Percentiles rank a stretch among this genome's conserved stretches.
Conservation (phyloP, 768 basidiomycete genomes). For the Lentinula sp. region DNA sequence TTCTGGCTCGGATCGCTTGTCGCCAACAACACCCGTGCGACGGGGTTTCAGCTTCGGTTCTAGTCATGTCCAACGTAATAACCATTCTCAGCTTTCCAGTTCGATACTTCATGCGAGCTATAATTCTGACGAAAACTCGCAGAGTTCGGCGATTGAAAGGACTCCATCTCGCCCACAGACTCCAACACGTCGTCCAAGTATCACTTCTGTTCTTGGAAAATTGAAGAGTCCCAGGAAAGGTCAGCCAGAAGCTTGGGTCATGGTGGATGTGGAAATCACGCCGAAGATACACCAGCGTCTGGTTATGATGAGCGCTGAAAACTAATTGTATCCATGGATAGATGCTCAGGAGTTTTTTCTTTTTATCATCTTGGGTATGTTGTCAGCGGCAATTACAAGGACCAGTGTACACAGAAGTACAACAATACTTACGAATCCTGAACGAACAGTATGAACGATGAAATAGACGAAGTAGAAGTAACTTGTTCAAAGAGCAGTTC, state of each 20-base stretch:
- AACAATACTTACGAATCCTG: no score
- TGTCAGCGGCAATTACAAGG: no score
- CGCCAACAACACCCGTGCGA: background rate
- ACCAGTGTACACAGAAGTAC: no score
- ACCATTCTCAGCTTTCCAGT: background rate
- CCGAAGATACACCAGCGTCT: background rate
- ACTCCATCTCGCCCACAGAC: background rate
- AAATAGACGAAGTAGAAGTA: no score
- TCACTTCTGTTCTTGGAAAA: background rate
- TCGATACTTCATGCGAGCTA: background rate
- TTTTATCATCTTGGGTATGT: no score
- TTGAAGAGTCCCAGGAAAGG: conserved; percentile 2
- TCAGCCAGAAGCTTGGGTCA: background rate
- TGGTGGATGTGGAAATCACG: conserved; percentile 4
- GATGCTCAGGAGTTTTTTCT: no score
- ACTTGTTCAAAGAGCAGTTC: no score
- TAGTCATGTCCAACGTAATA: background rate
- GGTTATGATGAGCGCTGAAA: background rate
- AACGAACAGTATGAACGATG: no score
- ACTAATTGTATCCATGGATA: background rate
- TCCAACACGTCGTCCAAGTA: background rate
- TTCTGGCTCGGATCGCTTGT: background rate
- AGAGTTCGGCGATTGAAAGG: background rate
- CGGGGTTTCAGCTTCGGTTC: conserved; percentile 4
- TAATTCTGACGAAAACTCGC: background rate